Conservation (phyloP, 129 eudicot species). For the Tagetes patula region DNA sequence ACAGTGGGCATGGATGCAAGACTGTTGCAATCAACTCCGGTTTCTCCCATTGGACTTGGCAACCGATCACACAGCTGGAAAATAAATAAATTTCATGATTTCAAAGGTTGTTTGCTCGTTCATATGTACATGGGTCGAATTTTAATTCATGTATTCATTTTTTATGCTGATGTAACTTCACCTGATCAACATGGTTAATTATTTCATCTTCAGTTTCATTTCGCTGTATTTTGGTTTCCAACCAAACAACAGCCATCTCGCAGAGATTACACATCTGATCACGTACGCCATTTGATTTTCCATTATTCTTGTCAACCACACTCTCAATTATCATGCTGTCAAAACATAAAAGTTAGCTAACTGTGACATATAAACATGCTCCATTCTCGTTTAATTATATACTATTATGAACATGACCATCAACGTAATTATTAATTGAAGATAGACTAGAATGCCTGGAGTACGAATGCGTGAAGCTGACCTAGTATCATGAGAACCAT, state of each 20-base stretch:
- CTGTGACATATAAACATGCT: not conserved
- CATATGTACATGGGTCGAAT: not conserved
- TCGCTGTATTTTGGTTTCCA: slow-evolving; percentile 35
- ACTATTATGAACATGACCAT: not conserved
- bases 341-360: slow-evolving; percentile 3
- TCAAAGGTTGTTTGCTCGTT: not conserved
- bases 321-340: slow-evolving; percentile 81
- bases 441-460: not conserved
- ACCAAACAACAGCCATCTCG: slow-evolving; percentile 43
- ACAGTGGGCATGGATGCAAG: slow-evolving; percentile 38
- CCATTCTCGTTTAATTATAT: not conserved
- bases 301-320: slow-evolving; percentile 60
- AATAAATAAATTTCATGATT: not conserved
- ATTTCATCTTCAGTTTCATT: slow-evolving; percentile 34
- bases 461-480: slow-evolving; percentile 28
- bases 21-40: slow-evolving; percentile 36
- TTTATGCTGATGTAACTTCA: slow-evolving; percentile 4
- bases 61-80: slow-evolving; percentile 39
- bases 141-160: not conserved
- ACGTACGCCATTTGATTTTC: slow-evolving; percentile 27
- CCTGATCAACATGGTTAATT: slow-evolving; percentile 39
- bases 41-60: slow-evolving; percentile 44
- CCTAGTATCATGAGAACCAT: slow-evolving; percentile 70
- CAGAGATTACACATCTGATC: slow-evolving; percentile 35
- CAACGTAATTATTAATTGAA: not conserved